Evolutionary conservation across 768 basidiomycete genomes (phyloP).

Genomic region (Filobasidium wieringae): DNA sequence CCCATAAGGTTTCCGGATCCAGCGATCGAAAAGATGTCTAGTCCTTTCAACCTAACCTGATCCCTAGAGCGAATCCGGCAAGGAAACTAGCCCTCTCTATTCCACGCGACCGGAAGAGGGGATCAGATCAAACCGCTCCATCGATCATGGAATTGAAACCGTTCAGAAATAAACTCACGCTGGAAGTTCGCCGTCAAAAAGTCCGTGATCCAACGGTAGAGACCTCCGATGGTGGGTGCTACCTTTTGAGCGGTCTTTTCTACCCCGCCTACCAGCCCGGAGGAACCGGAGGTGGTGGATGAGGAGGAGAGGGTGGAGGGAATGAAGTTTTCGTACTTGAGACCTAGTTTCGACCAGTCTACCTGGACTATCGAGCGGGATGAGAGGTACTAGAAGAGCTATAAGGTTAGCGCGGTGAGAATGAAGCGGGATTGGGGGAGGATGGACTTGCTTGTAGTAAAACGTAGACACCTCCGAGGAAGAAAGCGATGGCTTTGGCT

Average conservation of each 20-base stretch:
- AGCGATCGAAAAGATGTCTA: too few relatives aligned
- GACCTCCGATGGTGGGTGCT: conserved; percentile 50
- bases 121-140: not conserved
- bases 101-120: not conserved
- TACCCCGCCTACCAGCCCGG: too few relatives aligned
- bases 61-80: conserved; percentile 66
- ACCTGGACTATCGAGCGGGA: conserved; percentile 61
- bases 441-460: conserved; percentile 53
- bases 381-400: conserved; percentile 49
- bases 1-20: too few relatives aligned
- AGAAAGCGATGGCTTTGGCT: conserved; percentile 66
- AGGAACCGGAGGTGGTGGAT: not conserved
- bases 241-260: not conserved
- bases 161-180: conserved; percentile 39
- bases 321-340: conserved; percentile 60
- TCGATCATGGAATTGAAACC: not conserved
- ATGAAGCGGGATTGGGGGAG: not conserved
- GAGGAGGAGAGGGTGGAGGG: conserved; percentile 42
- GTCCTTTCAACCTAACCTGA: conserved; percentile 73
- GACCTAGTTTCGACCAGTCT: conserved; percentile 60
- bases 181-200: conserved; percentile 91
- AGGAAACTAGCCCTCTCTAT: conserved; percentile 64
- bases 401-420: not conserved
- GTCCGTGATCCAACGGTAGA: conserved; percentile 51
- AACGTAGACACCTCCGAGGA: conserved; percentile 82